Evolutionary conservation across 495 filamentous ascomycete species (phyloP), one percentile per base, ranked within the genome.

Genomic region (Neurospora sp.): DNA sequence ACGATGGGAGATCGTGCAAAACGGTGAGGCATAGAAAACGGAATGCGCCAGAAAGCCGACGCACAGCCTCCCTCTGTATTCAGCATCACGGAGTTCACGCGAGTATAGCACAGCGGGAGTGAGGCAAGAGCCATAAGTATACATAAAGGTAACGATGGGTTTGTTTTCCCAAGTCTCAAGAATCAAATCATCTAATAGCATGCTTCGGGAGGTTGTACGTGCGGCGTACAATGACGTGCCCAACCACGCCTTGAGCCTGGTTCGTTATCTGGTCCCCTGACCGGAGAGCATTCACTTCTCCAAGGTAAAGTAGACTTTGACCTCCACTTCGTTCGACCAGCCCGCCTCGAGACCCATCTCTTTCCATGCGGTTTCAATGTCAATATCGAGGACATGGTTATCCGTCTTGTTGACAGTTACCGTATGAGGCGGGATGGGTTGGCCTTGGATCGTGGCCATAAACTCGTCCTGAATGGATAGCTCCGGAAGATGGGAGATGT

Each of bases 251-350:
- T 17, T 40, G 44, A 71, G 39, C 70, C 17, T 17, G n/a, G 17
- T 39, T 40, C 17, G 70, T 27, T 7, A 37, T 59, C 4, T 42
- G 6, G 4, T 31, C 39, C 3, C 68, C 0, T 37, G 20, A 39
- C 27, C 22, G 20, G 12, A 1, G 8, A 39, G 35, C 37, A 17
- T 6, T 65, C 27, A 73, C 48, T 72, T 73, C 44, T 74, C 69
- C 71, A 78, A 14, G 16, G 76, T 75, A 70, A 88, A 84, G 73
- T 84, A 91, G 10, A 97, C 81, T 79, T 92, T 89, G 22, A 97
- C 84, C 45, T 86, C 84, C 40, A 93, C 88, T 78, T 98, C 94
- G 75, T 97, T 97, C 68, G 89, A 91, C 92, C 93, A 97, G 20
- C 92, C 90, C 45, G 88, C 84, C 73, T 89, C 78, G 45, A 96